Conservation (phyloP, 129 eudicot genomes). For the Lactuca sativa region DNA sequence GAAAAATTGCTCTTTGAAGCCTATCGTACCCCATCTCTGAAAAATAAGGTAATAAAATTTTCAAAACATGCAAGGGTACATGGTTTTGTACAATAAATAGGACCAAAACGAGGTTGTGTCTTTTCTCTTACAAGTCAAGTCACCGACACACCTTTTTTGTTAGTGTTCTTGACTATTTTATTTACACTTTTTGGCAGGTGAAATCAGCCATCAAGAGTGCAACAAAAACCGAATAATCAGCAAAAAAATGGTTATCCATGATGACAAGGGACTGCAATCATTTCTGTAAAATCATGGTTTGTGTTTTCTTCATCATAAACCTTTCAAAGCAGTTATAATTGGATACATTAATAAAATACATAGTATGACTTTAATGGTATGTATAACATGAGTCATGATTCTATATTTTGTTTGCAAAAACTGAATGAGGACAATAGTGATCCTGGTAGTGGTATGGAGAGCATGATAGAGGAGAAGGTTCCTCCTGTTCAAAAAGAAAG, state of each 20-base stretch:
- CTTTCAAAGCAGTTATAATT: slow-evolving; percentile 5
- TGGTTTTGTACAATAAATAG: too few species aligned
- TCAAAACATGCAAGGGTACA: neutral
- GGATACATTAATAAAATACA: too few species aligned
- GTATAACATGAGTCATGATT: too few species aligned
- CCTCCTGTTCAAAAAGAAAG: slow-evolving; percentile 18
- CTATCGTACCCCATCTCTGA: slow-evolving; percentile 45
- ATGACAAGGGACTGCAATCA: slow-evolving; percentile 96
- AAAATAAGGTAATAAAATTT: slow-evolving; percentile 52
- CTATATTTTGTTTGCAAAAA: too few species aligned
- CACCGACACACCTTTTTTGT: too few species aligned
- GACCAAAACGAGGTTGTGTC: neutral
- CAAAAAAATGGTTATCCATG: slow-evolving; percentile 68
- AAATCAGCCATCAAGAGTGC: slow-evolving; percentile 67
- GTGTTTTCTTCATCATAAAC: slow-evolving; percentile 22
- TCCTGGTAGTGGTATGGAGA: too few species aligned
- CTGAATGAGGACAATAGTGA: slow-evolving; percentile 40
- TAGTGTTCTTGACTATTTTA: neutral
- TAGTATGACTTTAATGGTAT: too few species aligned
- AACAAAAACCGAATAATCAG: slow-evolving; percentile 62
- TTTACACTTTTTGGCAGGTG: slow-evolving; percentile 48
- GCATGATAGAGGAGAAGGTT: slow-evolving; percentile 34
- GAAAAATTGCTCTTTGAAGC: slow-evolving; percentile 60
- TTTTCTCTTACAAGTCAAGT: neutral
- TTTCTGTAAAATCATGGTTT: slow-evolving; percentile 91